These are phyloP conservation scores for Coprinopsis sp. DNA, from an alignment of 768 basidiomycete genomes.

Conservation along the genomic window DNA sequence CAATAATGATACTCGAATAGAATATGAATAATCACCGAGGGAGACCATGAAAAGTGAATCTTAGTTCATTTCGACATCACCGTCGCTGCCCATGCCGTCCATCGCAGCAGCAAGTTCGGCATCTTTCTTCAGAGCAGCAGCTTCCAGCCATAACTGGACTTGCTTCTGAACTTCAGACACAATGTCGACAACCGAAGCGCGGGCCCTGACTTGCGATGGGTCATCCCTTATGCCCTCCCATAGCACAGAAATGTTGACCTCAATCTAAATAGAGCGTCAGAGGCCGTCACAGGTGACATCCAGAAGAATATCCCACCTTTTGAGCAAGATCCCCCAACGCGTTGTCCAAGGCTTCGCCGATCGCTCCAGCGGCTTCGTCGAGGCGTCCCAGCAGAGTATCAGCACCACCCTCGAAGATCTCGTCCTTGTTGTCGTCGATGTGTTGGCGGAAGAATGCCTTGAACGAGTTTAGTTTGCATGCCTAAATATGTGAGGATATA, in stretches of 20 bases:
- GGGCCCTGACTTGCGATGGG: constrained; percentile 38
- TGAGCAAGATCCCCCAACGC: constrained; percentile 47
- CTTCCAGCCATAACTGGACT: constrained; percentile 39
- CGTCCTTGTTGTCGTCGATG: constrained; percentile 38
- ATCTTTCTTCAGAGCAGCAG: constrained; percentile 28
- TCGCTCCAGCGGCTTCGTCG: constrained; percentile 40
- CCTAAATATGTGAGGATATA: not conserved
- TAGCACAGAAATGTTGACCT: constrained; percentile 51
- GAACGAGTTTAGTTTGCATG: not conserved
- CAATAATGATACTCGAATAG: not conserved
- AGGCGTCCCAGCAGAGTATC: constrained; percentile 47
- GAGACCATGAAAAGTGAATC: not conserved
- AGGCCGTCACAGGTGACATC: not conserved
- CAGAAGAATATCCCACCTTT: constrained; percentile 35
- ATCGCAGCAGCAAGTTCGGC: constrained; percentile 11
- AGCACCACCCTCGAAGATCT: constrained; percentile 50
- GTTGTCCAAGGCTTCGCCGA: constrained; percentile 44
- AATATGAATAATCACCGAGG: not conserved
- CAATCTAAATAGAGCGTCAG: constrained; percentile 9
- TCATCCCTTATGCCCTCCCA: constrained; percentile 54
- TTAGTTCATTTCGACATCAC: constrained; percentile 7
- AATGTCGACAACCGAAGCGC: constrained; percentile 34
- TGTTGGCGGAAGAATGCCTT: constrained; percentile 47
- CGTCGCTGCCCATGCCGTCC: too few species aligned
- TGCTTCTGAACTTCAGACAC: constrained; percentile 38